Evolutionary conservation across 208 protist genomes (phyloP), one percentile per base, ranked within the genome.

Genomic region (Jaenimonas drosophilae): DNA sequence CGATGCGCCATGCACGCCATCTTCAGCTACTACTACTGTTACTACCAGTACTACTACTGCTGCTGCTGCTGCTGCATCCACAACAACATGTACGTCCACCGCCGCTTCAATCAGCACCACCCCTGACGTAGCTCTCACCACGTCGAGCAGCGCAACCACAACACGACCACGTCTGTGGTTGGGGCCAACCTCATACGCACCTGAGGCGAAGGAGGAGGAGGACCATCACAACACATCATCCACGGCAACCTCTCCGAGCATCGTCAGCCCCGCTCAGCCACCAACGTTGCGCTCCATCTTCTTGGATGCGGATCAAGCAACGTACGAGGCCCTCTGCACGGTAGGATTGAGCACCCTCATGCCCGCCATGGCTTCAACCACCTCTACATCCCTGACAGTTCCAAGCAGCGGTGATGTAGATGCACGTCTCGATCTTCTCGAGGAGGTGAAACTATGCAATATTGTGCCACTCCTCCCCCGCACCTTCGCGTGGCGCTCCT

Each of bases 381-480:
- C 20, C 24, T 2, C 11, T 44, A 7, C 24, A 17, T n/a, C n/a
- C n/a, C n/a, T n/a, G n/a, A n/a, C n/a, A n/a, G n/a, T n/a, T n/a
- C n/a, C n/a, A n/a, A n/a, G n/a, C n/a, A n/a, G n/a, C n/a, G n/a
- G n/a, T 1, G 65, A 71, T 28, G 41, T 40, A 1, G 65, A 79
- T 34, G 65, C 54, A 19, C 60, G 47, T 0, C 32, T 77, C 16
- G 64, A 76, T 39, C 46, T 84, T 12, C 33, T 76, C 30, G 79
- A 89, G 42, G 69, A 78, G 53, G 74, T 82, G n/a, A 51, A 72
- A 24, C 58, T 82, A 37, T 84, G 75, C 51, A 77, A 63, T 25
- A 3, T 85, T 0, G 61, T 76, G 1, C 71, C 76, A 4, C 9
- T 81, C 2, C 57, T 89, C 4, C 64, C 75, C 0, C 70, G 75